Conservation (phyloP, 441 rosid species). For the Euphorbia schlechtendalii region DNA sequence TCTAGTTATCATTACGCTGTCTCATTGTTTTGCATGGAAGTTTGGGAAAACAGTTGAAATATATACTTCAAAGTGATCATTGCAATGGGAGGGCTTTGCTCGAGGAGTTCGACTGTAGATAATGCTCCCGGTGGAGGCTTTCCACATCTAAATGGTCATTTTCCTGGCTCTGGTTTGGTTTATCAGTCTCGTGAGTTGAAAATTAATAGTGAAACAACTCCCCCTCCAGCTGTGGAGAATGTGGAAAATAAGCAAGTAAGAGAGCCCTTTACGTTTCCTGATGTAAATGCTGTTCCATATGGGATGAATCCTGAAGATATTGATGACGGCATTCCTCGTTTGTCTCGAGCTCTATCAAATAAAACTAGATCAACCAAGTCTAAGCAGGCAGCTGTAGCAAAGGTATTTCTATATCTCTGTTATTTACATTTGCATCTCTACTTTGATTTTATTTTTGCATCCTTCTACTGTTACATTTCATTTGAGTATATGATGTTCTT, state of each 20-base stretch:
- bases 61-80: conserved; percentile 17
- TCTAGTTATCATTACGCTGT: not conserved
- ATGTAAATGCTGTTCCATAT: conserved; percentile 29
- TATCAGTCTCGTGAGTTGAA: conserved; percentile 50
- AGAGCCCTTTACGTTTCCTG: conserved; percentile 53
- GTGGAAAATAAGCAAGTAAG: conserved; percentile 38
- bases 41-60: conserved; percentile 24
- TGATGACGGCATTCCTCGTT: conserved; percentile 67
- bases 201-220: conserved; percentile 29
- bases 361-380: conserved; percentile 76
- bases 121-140: conserved; percentile 90
- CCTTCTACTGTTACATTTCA: conserved; percentile 4
- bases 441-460: not conserved
- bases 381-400: conserved; percentile 77
- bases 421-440: not conserved
- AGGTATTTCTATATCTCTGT: conserved; percentile 35
- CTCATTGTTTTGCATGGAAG: conserved; percentile 29
- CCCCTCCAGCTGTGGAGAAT: conserved; percentile 38
- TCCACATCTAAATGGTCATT: conserved; percentile 53
- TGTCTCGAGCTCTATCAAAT: conserved; percentile 58
- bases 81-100: conserved; percentile 96
- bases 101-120: conserved; percentile 88
- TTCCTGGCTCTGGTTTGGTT: conserved; percentile 33
- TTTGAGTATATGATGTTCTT: conserved; percentile 2
- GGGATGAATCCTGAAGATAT: conserved; percentile 42